A percentile compares a stretch with the other conserved stretches of the same genome.
Evolutionary conservation across 2,329 filamentous ascomycete species (phyloP).

Genomic region (Kalmusia sp.): DNA sequence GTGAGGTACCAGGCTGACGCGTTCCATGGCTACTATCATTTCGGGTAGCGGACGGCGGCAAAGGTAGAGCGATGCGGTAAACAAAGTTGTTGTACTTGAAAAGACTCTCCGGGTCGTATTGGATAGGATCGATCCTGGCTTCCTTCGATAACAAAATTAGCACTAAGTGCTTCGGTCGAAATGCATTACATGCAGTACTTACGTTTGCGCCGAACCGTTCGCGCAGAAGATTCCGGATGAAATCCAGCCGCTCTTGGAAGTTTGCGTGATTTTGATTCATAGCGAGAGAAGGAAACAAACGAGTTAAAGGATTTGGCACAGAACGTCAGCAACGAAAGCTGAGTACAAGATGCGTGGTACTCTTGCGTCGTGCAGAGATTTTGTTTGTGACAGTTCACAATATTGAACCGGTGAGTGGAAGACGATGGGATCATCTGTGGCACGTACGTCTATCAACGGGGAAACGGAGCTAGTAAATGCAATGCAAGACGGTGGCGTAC

Average conservation of each 20-base stretch:
- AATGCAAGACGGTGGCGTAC: too few species aligned
- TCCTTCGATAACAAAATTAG: conserved; percentile 12
- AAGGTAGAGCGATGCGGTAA: conserved; percentile 33
- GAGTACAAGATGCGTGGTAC: background rate
- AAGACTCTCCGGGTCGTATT: conserved; percentile 40
- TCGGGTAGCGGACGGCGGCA: conserved; percentile 11
- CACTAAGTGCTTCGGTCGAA: background rate
- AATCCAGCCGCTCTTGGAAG: conserved; percentile 19
- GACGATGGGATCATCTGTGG: too few species aligned
- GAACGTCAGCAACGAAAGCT: background rate
- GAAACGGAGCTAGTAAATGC: too few species aligned
- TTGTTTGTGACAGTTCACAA: background rate
- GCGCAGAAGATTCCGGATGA: conserved; percentile 18
- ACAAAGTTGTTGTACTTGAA: conserved; percentile 49
- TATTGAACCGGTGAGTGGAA: too few species aligned
- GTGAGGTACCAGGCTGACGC: conserved; percentile 29
- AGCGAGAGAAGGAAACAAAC: background rate
- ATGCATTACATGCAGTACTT: conserved; percentile 11
- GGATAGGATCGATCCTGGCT: conserved; percentile 30
- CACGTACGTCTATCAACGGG: too few species aligned
- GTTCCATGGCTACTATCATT: conserved; percentile 6
- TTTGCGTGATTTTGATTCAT: conserved; percentile 18
- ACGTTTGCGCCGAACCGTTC: conserved; percentile 14
- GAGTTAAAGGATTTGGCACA: background rate
- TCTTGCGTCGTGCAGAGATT: background rate